A percentile compares a stretch with the other conserved stretches of the same genome.
Conservation (phyloP, 192 early-diverging fungal genomes). For the Umbelopsis ramanniana region DNA sequence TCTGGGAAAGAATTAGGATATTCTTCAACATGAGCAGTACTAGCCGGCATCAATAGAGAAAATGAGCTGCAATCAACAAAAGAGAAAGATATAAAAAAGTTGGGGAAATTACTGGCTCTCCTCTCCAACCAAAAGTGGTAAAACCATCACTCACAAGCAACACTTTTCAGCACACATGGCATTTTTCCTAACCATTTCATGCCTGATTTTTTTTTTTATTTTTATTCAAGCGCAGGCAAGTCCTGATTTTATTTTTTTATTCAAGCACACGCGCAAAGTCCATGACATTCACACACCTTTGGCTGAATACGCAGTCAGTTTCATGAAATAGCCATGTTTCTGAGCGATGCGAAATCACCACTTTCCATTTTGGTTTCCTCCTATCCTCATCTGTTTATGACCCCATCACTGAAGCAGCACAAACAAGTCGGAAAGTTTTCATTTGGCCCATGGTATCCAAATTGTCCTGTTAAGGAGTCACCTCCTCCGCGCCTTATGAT, state of each 20-base stretch:
- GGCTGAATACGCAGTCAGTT: too few relatives aligned
- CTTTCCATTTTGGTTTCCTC: background rate
- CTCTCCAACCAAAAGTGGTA: slow-evolving; percentile 14
- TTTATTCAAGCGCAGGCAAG: too few relatives aligned
- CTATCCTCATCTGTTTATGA: too few relatives aligned
- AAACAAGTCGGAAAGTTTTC: background rate
- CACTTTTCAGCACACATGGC: background rate
- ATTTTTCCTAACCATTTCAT: background rate
- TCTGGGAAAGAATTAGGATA: slow-evolving; percentile 2
- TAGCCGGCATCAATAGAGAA: background rate
- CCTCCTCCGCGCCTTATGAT: too few relatives aligned
- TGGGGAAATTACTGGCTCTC: background rate
- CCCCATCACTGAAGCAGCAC: background rate
- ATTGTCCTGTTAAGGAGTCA: background rate
- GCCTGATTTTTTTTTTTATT: too few relatives aligned
- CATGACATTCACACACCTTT: too few relatives aligned
- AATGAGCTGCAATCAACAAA: background rate
- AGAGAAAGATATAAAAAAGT: background rate
- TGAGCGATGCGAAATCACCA: too few relatives aligned
- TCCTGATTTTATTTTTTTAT: too few relatives aligned
- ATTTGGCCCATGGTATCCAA: background rate
- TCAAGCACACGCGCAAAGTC: too few relatives aligned
- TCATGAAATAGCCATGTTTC: too few relatives aligned
- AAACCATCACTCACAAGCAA: background rate
- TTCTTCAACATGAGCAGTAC: background rate